Evolutionary conservation across 805 yeast species (phyloP), one percentile per base, ranked within the genome.

Genomic region (Saccharomycopsis vini): DNA sequence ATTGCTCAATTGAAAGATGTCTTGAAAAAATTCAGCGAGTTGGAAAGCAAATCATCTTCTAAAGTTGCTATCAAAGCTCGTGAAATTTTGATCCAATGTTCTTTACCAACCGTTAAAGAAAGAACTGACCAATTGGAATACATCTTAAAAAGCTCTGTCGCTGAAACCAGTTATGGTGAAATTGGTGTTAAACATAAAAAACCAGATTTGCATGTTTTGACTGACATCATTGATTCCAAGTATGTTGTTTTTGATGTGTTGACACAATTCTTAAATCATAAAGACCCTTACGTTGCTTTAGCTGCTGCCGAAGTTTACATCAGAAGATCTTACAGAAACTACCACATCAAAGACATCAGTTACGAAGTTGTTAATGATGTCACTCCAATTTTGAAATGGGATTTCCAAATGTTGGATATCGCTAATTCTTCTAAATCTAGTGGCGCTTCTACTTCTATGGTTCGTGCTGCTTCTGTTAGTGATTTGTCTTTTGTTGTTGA

Each of bases 301-400:
- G 97, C 98, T 30, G 97, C 98, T 30, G 87, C 95, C 37, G 97
- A 92, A 66, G 95, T 92, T 47, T 92, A 92, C 63, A 81, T 89
- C 48, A 82, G 97, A 63, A 82, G 98, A 63, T 95, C 97, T 36
- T 92, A 89, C 71, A 79, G 97, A 58, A 97, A 97, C 31, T 92
- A 94, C 67, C 81, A 87, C 33, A 81, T 92, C 50, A 81, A 85
- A 44, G 82, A 80, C 51, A 74, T 94, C 43, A 66, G 69, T 43
- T 85, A 86, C 57, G 45, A 53, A 15, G 62, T 73, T 41, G 50
- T 45, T 13, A 42, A 48, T 24, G 43, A 37, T n/a, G 32, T 40
- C 33, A 47, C 49, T 10, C 94, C 97, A 32, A 73, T 83, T 44
- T 74, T 88, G 50, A 81, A 85, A 51, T 89, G 95, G 95, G 76